These are phyloP conservation scores for Mrakia frigida DNA, from an alignment of 768 basidiomycete genomes.

Conservation along the genomic window DNA sequence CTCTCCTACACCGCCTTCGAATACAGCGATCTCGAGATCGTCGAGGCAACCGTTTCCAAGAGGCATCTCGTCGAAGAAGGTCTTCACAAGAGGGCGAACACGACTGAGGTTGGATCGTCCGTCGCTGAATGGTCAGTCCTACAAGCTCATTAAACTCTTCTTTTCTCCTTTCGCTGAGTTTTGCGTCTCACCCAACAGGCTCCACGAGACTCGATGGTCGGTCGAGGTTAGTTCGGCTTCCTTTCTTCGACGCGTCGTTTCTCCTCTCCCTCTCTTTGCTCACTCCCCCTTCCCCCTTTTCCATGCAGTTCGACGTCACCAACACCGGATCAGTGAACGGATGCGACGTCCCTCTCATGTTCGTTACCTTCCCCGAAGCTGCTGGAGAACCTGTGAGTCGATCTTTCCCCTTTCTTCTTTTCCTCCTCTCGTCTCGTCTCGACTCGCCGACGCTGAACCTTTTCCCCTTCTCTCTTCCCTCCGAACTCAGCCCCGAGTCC, in stretches of 20 bases:
- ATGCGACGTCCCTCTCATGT: conserved; percentile 50
- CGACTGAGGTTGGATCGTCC: conserved; percentile 1
- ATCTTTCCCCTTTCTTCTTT: neutral
- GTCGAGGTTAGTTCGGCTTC: neutral
- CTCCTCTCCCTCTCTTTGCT: neutral
- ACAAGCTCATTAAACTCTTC: neutral
- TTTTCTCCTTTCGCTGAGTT: neutral
- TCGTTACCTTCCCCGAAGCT: conserved; percentile 34
- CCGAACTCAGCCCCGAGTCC: conserved; percentile 34
- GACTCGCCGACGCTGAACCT: neutral
- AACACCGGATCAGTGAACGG: conserved; percentile 63
- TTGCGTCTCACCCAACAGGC: neutral
- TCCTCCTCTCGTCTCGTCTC: neutral
- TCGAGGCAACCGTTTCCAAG: neutral
- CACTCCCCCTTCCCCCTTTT: neutral
- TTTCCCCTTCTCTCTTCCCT: neutral
- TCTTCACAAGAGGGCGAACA: neutral
- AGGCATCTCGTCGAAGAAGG: conserved; percentile 2
- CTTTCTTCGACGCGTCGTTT: neutral
- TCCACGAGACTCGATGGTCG: neutral
- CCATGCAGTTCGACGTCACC: conserved; percentile 54
- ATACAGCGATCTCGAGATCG: conserved; percentile 55
- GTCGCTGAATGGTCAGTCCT: neutral
- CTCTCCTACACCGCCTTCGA: conserved; percentile 76
- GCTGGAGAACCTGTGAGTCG: conserved; percentile 26